Evolutionary conservation across 2,329 filamentous ascomycete species (phyloP).

Genomic region (Hypomyces perniciosus): DNA sequence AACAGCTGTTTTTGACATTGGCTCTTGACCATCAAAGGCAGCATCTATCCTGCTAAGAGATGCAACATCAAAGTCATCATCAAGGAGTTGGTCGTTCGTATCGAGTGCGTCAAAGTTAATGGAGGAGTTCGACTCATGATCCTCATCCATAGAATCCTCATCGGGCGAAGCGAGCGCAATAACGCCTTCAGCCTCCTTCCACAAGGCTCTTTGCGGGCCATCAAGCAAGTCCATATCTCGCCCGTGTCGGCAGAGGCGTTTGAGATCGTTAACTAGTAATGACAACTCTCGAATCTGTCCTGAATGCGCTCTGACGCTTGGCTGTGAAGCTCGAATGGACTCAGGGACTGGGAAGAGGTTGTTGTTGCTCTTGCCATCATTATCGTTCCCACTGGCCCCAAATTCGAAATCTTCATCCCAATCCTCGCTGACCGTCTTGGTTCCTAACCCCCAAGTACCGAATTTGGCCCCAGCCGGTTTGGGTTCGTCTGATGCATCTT

Average conservation of each 20-base stretch:
- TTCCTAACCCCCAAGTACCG: conserved; percentile 75
- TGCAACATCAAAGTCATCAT: conserved; percentile 43
- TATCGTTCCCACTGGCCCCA: conserved; percentile 38
- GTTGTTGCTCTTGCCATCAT: conserved; percentile 30
- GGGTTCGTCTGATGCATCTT: conserved; percentile 52
- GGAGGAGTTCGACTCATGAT: conserved; percentile 32
- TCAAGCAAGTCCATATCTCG: conserved; percentile 59
- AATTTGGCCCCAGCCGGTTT: conserved; percentile 61
- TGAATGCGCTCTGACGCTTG: conserved; percentile 75
- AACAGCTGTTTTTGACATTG: conserved; percentile 45
- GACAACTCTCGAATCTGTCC: conserved; percentile 79
- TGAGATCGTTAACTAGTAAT: conserved; percentile 74
- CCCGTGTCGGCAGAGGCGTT: conserved; percentile 66
- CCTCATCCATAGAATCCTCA: conserved; percentile 42
- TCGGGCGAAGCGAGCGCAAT: conserved; percentile 75
- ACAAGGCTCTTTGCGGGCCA: conserved; percentile 55
- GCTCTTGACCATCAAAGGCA: conserved; percentile 36
- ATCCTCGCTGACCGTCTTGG: conserved; percentile 74
- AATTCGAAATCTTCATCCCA: conserved; percentile 91
- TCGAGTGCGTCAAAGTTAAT: conserved; percentile 34
- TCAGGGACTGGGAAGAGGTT: conserved; percentile 51
- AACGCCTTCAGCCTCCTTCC: conserved; percentile 80
- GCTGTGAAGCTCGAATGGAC: conserved; percentile 74
- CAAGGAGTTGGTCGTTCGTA: conserved; percentile 40
- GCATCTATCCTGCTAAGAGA: conserved; percentile 39